Evolutionary conservation across 75 land plant species (phyloP), one percentile per base, ranked within the genome.

Genomic region (Selaginella moellendorffii): DNA sequence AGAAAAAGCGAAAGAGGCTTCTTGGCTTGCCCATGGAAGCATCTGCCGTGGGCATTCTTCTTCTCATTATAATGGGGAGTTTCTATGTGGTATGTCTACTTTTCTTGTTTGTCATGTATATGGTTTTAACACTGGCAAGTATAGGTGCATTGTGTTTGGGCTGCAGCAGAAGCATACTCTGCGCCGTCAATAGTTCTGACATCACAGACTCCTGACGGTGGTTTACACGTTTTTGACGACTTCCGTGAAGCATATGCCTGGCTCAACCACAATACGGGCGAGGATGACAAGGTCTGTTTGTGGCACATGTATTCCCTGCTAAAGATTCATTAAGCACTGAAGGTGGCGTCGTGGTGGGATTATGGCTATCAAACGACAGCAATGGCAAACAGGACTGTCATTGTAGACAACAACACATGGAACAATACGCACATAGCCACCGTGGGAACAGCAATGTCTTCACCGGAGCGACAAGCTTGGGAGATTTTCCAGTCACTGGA

Each of bases 271-370:
- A 93, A 93, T 67, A 93, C 98, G 56, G 90, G 85, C 19, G 87
- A 83, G 2, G 79, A 93, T 80, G 98, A 93, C 70, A 93, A 93
- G 81, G 98, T 85, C 31, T 21, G 27, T 56, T n/a, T n/a, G n/a
- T n/a, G n/a, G n/a, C n/a, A n/a, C n/a, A n/a, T 56, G 9, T 24
- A 8, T 56, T 2, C 60, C 60, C 2, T 56, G 20, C n/a, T 56
- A 20, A 8, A 56, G n/a, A n/a, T n/a, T n/a, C n/a, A n/a, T n/a
- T n/a, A n/a, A n/a, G n/a, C n/a, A n/a, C n/a, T n/a, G n/a, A 82
- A 93, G 99, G 99, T 95, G 54, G 99, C 99, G 30, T 95, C 99
- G 19, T 95, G 99, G 99, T 95, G 99, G 99, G 99, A 95, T 68
- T 95, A 95, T 78, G 99, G 99, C 18, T 95, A 95, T 36, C 99